Conservation (phyloP, 345 rosid genomes). For the Hypericum androsaemum region DNA sequence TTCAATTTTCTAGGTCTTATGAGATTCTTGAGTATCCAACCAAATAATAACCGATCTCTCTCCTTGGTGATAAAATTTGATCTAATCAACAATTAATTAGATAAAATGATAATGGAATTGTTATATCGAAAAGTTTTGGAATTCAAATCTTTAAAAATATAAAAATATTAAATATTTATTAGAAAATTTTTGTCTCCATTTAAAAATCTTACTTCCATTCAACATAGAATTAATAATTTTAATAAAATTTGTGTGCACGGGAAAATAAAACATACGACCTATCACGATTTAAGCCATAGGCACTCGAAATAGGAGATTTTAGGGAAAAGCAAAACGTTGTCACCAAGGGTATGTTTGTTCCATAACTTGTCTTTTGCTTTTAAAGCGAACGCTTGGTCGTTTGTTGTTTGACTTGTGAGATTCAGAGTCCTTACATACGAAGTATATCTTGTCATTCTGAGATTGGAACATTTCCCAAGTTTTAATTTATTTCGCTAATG, state of each 20-base stretch:
- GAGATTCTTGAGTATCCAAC: constrained; percentile 13
- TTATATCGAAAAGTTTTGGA: too few species aligned
- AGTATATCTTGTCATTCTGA: constrained; percentile 7
- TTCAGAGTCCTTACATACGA: constrained; percentile 10
- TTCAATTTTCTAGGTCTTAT: constrained; percentile 38
- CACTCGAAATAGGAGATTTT: not conserved
- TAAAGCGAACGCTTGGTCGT: not conserved
- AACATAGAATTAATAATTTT: too few species aligned
- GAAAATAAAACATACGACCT: too few species aligned
- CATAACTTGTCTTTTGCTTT: constrained; percentile 33
- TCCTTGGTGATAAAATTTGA: too few species aligned
- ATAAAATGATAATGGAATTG: too few species aligned
- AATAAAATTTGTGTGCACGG: too few species aligned
- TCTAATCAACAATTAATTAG: too few species aligned
- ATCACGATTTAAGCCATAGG: too few species aligned
- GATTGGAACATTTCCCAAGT: not conserved
- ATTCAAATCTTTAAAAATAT: too few species aligned
- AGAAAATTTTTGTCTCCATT: not conserved
- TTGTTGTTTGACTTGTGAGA: constrained; percentile 6
- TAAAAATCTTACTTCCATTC: constrained; percentile 6
- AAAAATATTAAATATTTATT: not conserved
- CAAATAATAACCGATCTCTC: too few species aligned
- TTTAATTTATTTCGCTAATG: too few species aligned
- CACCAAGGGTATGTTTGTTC: constrained; percentile 44
- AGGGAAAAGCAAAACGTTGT: constrained; percentile 44